Evolutionary conservation across 371 early-diverging fungal species (phyloP), one percentile per base, ranked within the genome.

Genomic region (Mycotypha africana): DNA sequence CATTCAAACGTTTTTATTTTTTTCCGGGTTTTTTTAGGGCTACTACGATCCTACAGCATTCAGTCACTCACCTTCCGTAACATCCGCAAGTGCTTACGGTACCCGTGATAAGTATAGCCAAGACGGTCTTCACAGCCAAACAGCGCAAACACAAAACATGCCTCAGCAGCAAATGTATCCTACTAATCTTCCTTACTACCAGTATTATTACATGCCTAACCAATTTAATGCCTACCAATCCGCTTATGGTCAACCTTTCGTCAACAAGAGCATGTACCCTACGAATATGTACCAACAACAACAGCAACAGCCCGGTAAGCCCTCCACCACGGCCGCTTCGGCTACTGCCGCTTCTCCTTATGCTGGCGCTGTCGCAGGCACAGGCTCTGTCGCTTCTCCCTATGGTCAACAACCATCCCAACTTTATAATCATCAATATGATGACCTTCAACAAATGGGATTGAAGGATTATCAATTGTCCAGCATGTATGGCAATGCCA

Each of bases 201-300:
- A 86, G 26, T 85, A 88, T 63, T 88, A 86, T 61, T 84, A 84
- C 63, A 70, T 73, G 68, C 78, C 78, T 30, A 79, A 76, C 65
- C 88, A 88, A 71, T 91, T 75, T 73, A 75, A 73, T 33, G 63
- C 58, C 3, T 85, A 85, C 59, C 79, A 79, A 60, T 80, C 84
- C 6, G 74, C 78, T 11, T 92, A 90, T 60, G 85, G 79, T 22
- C 91, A 90, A 55, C 93, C 87, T 11, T 90, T 86, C 51, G 76
- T 85, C 68, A 87, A 85, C 76, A 90, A 91, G 79, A 78, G 74
- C 47, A 81, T 88, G 79, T 92, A 90, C 49, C 86, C 87, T 14
- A 33, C 11, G 22, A 64, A 51, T 40, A 81, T 85, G 84, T 85
- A 86, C 44, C 65, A 64, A 39, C 59, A 57, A 14, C 52, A 49